These are phyloP conservation scores for Castanea mollissima DNA, from an alignment of 306 rosid genomes.

Conservation along the genomic window DNA sequence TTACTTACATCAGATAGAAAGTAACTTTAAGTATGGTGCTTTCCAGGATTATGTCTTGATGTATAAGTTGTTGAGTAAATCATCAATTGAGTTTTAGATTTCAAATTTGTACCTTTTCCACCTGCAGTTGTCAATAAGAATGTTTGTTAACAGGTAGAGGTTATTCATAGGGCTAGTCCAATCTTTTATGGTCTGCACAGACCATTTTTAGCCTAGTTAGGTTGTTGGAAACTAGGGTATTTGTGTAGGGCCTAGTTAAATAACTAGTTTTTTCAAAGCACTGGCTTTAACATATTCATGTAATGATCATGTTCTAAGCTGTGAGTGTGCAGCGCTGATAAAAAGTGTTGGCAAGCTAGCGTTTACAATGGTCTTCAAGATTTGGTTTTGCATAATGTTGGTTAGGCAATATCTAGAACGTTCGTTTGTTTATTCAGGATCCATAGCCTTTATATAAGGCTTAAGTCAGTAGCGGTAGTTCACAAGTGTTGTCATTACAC, in stretches of 20 bases:
- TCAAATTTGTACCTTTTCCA: background rate
- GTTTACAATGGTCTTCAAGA: too few species aligned
- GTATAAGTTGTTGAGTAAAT: background rate
- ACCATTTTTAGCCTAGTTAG: background rate
- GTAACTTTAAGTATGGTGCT: background rate
- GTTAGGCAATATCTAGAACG: background rate
- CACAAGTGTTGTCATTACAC: background rate
- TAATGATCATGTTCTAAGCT: background rate
- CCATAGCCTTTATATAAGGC: background rate
- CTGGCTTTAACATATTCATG: background rate
- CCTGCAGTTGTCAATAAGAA: background rate
- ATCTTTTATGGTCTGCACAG: background rate
- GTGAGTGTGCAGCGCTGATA: background rate
- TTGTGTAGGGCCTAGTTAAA: background rate
- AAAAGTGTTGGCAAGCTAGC: background rate
- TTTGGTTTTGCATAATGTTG: background rate
- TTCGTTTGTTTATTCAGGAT: background rate
- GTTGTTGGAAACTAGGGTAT: background rate
- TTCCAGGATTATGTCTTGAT: background rate
- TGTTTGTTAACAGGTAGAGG: background rate
- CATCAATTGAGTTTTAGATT: background rate
- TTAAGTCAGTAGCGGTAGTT: background rate
- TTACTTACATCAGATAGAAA: background rate
- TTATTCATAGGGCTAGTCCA: background rate
- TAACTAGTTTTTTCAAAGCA: background rate